Conservation (phyloP, 116 monocot species). For the Iris pallida region DNA sequence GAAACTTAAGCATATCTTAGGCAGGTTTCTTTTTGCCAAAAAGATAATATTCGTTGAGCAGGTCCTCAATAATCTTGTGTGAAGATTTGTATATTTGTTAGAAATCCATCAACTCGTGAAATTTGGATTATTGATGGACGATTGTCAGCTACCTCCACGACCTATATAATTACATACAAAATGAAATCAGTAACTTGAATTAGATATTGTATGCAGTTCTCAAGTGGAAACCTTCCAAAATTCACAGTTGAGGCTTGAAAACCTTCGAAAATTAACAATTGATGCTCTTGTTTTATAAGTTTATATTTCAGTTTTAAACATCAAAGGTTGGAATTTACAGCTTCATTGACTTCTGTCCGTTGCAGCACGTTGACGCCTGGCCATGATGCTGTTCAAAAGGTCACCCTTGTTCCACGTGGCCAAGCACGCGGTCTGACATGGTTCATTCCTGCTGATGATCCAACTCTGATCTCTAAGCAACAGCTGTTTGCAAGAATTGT, state of each 20-base stretch:
- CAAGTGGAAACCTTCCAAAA: background rate
- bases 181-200: background rate
- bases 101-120: no score
- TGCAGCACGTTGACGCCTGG: constrained; percentile 73
- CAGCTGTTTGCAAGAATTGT: constrained; percentile 77
- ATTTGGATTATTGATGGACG: no score
- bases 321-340: background rate
- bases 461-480: constrained; percentile 67
- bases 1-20: no score
- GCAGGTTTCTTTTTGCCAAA: no score
- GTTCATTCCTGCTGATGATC: constrained; percentile 78
- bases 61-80: no score
- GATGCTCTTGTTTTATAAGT: background rate
- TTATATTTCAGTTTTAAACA: background rate
- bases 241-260: background rate
- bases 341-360: background rate
- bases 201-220: background rate
- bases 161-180: no score
- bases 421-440: constrained; percentile 77
- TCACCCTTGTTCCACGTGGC: constrained; percentile 68
- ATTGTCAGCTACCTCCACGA: no score
- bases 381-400: constrained; percentile 79
- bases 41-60: no score
- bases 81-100: no score
- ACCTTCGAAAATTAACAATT: background rate